A percentile compares a stretch with the other conserved stretches of the same genome.
These are phyloP conservation scores for Yamadazyma diospyri DNA, from an alignment of 1,139 yeast species.

Conservation along the genomic window DNA sequence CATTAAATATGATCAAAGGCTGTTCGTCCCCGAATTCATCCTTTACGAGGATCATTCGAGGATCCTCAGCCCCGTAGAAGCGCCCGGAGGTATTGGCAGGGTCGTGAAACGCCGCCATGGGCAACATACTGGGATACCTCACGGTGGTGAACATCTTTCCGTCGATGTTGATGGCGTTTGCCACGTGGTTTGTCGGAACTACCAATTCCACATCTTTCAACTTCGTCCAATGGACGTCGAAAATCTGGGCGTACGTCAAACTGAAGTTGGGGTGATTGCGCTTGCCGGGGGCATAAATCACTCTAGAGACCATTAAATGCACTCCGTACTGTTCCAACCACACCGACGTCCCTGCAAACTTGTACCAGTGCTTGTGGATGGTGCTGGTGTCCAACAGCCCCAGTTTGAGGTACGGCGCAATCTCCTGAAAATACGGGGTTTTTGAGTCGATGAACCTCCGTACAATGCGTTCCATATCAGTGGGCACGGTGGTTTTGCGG, in stretches of 20 bases:
- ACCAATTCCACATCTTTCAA: conserved; percentile 23
- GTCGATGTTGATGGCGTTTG: conserved; percentile 10
- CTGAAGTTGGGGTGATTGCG: conserved; percentile 27
- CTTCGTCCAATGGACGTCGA: conserved; percentile 28
- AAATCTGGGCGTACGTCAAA: conserved; percentile 29
- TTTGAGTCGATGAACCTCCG: conserved; percentile 1
- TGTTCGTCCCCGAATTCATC: conserved; percentile 29
- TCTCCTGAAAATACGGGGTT: conserved; percentile 15
- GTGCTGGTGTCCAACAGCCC: too few species aligned
- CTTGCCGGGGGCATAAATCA: conserved; percentile 26
- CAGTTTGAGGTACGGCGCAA: conserved; percentile 17
- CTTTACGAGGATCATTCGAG: conserved; percentile 33
- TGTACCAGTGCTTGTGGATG: conserved; percentile 31
- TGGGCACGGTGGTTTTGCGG: neutral
- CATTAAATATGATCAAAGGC: conserved; percentile 33
- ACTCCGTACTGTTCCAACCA: conserved; percentile 45
- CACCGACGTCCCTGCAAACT: conserved; percentile 47
- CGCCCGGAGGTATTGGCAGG: conserved; percentile 16
- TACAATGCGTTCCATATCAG: neutral
- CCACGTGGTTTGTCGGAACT: conserved; percentile 16
- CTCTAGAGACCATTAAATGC: conserved; percentile 44
- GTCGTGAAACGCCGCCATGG: conserved; percentile 23
- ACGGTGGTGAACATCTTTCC: conserved; percentile 13
- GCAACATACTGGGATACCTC: conserved; percentile 24
- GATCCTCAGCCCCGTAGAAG: conserved; percentile 48